Evolutionary conservation across 2,329 filamentous ascomycete genomes (phyloP).

Genomic region (Paraphaeosphaeria sporulosa): DNA sequence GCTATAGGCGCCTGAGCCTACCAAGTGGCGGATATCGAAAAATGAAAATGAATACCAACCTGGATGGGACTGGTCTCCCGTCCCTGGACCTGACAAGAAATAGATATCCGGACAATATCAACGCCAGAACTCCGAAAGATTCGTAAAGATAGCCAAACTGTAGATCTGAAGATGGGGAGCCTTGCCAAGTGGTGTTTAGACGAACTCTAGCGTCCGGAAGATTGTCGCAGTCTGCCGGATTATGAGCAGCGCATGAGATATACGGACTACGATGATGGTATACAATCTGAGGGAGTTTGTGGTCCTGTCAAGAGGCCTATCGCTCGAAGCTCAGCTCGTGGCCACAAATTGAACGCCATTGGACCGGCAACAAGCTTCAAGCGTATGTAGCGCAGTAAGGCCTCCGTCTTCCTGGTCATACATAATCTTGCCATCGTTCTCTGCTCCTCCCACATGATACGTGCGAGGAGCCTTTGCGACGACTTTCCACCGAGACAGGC

Average conservation of each 20-base stretch:
- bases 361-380: background rate
- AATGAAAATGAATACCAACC: background rate
- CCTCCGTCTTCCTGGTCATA: background rate
- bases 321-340: background rate
- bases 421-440: background rate
- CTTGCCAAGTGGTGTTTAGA: too few species aligned
- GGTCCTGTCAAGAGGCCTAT: background rate
- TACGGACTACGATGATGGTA: too few species aligned
- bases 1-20: background rate
- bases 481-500: slow-evolving; percentile 10
- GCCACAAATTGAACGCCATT: background rate
- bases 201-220: too few species aligned
- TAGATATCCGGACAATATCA: background rate
- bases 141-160: too few species aligned
- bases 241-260: background rate
- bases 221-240: background rate
- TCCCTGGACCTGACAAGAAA: background rate
- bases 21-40: background rate
- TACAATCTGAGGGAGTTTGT: background rate
- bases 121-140: too few species aligned
- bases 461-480: background rate
- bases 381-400: background rate
- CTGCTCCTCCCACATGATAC: background rate
- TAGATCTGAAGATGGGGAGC: too few species aligned
- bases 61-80: background rate